Evolutionary conservation across 352 stramenopile species (phyloP).

Genomic region (Globisporangium viniferum): DNA sequence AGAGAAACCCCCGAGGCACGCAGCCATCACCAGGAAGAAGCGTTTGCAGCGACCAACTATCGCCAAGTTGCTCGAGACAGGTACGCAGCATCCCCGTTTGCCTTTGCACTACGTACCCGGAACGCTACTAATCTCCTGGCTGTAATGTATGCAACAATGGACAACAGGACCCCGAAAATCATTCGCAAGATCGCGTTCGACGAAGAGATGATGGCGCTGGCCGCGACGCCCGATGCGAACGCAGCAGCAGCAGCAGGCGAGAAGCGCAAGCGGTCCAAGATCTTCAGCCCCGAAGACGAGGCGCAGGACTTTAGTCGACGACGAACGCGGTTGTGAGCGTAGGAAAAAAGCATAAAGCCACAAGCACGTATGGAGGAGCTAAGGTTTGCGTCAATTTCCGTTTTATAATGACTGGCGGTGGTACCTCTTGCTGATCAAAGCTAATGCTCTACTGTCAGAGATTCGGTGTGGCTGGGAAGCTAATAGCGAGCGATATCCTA

Average conservation of each 20-base stretch:
- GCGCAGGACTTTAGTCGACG: constrained; percentile 19
- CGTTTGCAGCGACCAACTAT: constrained; percentile 7
- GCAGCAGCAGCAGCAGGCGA: constrained; percentile 5
- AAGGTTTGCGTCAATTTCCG: too few species aligned
- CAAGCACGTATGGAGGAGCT: too few species aligned
- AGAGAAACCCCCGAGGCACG: constrained; percentile 1
- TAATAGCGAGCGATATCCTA: too few species aligned
- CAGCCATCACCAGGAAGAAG: neutral
- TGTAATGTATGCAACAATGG: neutral
- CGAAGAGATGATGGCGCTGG: constrained; percentile 41
- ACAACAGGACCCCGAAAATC: constrained; percentile 29
- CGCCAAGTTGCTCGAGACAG: constrained; percentile 11
- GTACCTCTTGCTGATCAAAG: too few species aligned
- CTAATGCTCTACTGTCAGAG: too few species aligned
- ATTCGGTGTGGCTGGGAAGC: too few species aligned
- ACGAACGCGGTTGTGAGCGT: constrained; percentile 1
- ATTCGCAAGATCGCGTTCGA: constrained; percentile 40
- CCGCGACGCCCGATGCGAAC: constrained; percentile 16
- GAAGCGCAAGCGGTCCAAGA: constrained; percentile 32
- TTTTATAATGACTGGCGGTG: too few species aligned
- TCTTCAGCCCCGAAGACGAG: constrained; percentile 33
- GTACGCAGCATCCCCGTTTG: neutral
- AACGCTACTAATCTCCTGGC: neutral
- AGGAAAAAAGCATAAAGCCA: too few species aligned
- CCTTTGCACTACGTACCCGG: neutral